Percentiles rank a stretch among this genome's conserved stretches.
phyloP scores from a whole-genome alignment of 768 basidiomycete species.

The Leccinum incarnatum region DNA sequence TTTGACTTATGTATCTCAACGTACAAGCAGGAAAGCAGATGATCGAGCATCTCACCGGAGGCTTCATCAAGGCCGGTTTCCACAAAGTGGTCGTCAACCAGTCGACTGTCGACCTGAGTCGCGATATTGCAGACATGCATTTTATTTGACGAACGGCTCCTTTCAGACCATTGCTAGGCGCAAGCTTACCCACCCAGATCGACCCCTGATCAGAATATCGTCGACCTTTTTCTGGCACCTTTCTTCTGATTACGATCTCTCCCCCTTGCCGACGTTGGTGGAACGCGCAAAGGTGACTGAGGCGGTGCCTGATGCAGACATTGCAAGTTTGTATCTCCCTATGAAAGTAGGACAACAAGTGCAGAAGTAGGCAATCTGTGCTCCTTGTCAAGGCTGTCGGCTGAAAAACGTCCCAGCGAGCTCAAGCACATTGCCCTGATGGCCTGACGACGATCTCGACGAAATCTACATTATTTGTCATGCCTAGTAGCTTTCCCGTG shows the following conservation, averaged over 20 bases:
- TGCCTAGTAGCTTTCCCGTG: background rate
- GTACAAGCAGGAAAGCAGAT: conserved; percentile 97
- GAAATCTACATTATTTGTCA: background rate
- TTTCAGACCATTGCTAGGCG: conserved; percentile 61
- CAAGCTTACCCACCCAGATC: conserved; percentile 55
- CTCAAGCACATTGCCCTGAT: conserved; percentile 79
- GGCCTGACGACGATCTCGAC: conserved; percentile 42
- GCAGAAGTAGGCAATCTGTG: conserved; percentile 53
- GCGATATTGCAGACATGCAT: background rate
- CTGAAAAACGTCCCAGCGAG: conserved; percentile 49
- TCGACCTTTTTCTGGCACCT: conserved; percentile 97
- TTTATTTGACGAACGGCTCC: background rate
- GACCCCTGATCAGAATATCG: conserved; percentile 93
- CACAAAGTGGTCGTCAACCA: conserved; percentile 94
- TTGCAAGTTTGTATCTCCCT: conserved; percentile 48
- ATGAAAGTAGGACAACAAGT: conserved; percentile 93
- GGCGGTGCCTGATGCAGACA: conserved; percentile 30
- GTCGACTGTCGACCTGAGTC: conserved; percentile 64
- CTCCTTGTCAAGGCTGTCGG: background rate
- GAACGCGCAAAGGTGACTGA: conserved; percentile 45
- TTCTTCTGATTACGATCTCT: conserved; percentile 79
- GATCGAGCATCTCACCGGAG: conserved; percentile 73
- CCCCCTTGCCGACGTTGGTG: conserved; percentile 54
- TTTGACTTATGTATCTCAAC: background rate
- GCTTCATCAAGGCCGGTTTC: conserved; percentile 87